phyloP scores from a whole-genome alignment of 2,329 filamentous ascomycete genomes.

The Magnaporthiopsis rhizophila region DNA sequence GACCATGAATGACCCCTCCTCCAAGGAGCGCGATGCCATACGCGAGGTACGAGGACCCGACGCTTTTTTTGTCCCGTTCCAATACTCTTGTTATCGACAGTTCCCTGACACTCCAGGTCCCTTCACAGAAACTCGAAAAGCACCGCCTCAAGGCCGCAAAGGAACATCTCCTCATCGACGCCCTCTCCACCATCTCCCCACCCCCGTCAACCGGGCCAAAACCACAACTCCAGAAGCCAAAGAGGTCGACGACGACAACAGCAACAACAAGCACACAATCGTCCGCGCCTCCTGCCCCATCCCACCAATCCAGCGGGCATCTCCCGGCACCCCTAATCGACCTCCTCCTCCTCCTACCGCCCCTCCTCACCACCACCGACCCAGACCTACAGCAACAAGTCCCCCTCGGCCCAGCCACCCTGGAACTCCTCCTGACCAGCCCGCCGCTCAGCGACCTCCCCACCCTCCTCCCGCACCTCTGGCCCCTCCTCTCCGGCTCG shows the following conservation, averaged over 20 bases:
- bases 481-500: constrained; percentile 37
- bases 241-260: background rate
- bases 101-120: background rate
- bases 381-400: background rate
- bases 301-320: constrained; percentile 13
- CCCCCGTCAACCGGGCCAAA: constrained; percentile 14
- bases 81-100: background rate
- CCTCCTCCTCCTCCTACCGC: constrained; percentile 45
- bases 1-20: constrained; percentile 41
- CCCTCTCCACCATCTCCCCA: constrained; percentile 38
- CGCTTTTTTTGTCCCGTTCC: background rate
- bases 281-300: constrained; percentile 14
- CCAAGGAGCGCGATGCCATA: constrained; percentile 40
- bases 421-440: constrained; percentile 37
- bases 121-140: constrained; percentile 37
- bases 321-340: constrained; percentile 33
- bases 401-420: constrained; percentile 26
- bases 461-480: constrained; percentile 38
- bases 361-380: constrained; percentile 22
- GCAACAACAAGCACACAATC: constrained; percentile 12
- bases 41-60: constrained; percentile 33
- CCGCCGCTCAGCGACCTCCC: constrained; percentile 42
- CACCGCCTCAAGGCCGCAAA: constrained; percentile 41
- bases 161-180: constrained; percentile 40
- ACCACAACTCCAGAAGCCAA: background rate